Evolutionary conservation across 116 monocot genomes (phyloP).

Genomic region (Zostera marina): DNA sequence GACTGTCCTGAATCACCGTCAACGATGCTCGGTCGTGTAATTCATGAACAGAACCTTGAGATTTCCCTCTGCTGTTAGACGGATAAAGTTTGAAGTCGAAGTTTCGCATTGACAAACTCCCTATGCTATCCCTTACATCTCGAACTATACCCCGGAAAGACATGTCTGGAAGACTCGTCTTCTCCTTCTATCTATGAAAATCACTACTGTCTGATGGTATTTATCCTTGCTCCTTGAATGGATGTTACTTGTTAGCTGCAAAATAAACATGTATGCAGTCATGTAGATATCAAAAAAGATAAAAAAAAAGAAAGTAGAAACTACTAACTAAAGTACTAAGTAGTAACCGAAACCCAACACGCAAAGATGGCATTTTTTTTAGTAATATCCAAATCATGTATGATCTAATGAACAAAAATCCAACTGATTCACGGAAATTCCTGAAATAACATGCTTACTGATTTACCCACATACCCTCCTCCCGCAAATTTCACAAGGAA

Average conservation of each 20-base stretch:
- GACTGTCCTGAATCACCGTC: constrained; percentile 20
- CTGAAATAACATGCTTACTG: neutral
- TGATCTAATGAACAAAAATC: neutral
- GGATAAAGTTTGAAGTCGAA: constrained; percentile 42
- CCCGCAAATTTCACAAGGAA: no score
- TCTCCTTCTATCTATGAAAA: neutral
- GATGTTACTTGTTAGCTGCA: neutral
- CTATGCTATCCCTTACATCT: constrained; percentile 69
- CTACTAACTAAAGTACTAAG: no score
- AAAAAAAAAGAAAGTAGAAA: no score
- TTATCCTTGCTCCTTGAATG: neutral
- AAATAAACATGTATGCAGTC: no score
- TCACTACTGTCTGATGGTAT: neutral
- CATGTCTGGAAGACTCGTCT: constrained; percentile 20
- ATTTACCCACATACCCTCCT: no score
- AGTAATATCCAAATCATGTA: neutral
- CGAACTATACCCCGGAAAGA: constrained; percentile 69
- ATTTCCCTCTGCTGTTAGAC: constrained; percentile 38
- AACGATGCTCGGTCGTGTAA: constrained; percentile 18
- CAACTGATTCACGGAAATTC: neutral
- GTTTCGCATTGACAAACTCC: constrained; percentile 55
- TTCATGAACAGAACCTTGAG: constrained; percentile 56
- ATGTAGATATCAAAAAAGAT: no score
- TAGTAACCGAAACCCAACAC: neutral
- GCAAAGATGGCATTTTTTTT: neutral